Conservation (phyloP, 2,329 filamentous ascomycete genomes). For the Colletotrichum liriopes region DNA sequence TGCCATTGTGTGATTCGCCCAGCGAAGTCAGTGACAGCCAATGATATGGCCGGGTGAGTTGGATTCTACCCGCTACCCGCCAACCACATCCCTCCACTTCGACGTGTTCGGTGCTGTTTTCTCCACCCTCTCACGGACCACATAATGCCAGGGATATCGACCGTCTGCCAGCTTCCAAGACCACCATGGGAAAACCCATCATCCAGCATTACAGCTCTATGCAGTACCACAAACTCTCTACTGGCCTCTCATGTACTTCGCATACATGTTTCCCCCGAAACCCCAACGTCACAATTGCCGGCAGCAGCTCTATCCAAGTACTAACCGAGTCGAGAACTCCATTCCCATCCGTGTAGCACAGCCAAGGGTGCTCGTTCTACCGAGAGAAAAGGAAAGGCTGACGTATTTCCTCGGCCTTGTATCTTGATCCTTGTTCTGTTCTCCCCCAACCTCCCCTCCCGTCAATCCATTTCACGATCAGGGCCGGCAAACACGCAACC, state of each 20-base stretch:
- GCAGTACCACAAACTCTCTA: neutral
- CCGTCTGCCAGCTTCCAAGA: neutral
- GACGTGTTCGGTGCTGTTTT: neutral
- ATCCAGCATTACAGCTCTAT: neutral
- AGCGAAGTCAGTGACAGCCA: neutral
- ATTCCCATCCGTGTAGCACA: no score
- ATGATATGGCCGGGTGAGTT: neutral
- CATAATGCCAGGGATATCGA: neutral
- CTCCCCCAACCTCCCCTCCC: constrained; percentile 25
- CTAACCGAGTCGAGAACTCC: neutral
- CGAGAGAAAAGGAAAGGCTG: neutral
- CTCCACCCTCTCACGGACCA: neutral
- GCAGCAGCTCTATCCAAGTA: no score
- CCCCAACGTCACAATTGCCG: neutral
- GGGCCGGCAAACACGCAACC: constrained; percentile 41
- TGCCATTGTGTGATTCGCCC: neutral
- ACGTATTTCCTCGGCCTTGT: neutral
- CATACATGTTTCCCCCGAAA: neutral
- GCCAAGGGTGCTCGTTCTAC: neutral
- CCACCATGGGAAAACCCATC: neutral
- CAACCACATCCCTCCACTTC: constrained; percentile 14
- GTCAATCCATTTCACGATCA: constrained; percentile 36
- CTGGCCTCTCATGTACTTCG: no score
- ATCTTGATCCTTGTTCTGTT: constrained; percentile 23
- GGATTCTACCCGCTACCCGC: neutral